Base-by-base conservation (phyloP, 306 rosid genomes). In the Quillaja saponaria region DNA sequence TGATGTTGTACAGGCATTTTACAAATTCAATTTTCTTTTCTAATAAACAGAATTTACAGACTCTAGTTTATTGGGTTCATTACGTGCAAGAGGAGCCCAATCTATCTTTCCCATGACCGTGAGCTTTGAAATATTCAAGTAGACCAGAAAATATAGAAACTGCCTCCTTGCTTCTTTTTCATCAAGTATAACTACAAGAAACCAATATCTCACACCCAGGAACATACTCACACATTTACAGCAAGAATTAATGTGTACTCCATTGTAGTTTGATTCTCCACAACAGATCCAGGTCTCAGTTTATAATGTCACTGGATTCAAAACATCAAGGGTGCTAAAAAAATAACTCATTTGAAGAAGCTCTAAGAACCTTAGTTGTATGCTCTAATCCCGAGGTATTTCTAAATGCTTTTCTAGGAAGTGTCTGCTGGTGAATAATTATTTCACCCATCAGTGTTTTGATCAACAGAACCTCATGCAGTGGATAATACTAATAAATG, bases 71-170 rank as follows among this genome's bases (percentile, higher is more conserved):
- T 45, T 45, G 19, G 16, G 7, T 45, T n/a, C 6, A 45, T 45
- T 6, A 44, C 5, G 49, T n/a, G 49, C 19, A 45, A 45, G 10
- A 14, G 19, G 16, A 9, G 20, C 6, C 49, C 7, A 6, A 6
- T 45, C 20, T 15, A 15, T 14, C 16, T 8, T 15, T 45, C 49
- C 49, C 7, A 9, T 45, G 49, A 45, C 16, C 10, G 16, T 7
- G 20, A 45, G 20, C 3, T 25, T 25, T 25, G 31, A 25, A 25
- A 25, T 25, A 25, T 25, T 25, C 8, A 45, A 45, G 8, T 45
- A 17, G 8, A 10, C 34, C 17, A 61, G 55, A 28, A 46, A 61
- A 31, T 46, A 10, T 61, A 45, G 19, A 46, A 44, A 42, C 66
- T 56, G n/a, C 49, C 17, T 49, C 41, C 7, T 34, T 44, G 49